phyloP scores from a whole-genome alignment of 306 rosid genomes.

The Castanospermum australe region DNA sequence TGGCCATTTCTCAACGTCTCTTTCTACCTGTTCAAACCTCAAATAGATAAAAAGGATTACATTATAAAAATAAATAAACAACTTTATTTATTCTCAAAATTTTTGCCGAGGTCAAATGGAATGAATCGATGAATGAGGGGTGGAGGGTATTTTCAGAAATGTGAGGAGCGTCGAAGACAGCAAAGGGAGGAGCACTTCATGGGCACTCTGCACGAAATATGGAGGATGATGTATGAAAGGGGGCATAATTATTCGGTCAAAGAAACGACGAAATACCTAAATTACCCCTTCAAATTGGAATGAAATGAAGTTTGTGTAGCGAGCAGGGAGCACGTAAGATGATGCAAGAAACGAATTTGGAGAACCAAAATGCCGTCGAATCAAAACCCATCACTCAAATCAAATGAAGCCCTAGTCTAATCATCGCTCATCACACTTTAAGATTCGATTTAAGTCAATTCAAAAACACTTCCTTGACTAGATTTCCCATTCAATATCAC shows the following conservation, averaged over 20 bases:
- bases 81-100: no score
- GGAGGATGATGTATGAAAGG: conserved; percentile 35
- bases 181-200: background rate
- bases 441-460: no score
- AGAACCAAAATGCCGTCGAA: background rate
- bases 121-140: no score
- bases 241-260: conserved; percentile 35
- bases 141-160: no score
- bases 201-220: conserved; percentile 41
- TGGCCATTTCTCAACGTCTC: conserved; percentile 39
- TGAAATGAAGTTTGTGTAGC: no score
- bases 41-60: no score
- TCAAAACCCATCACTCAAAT: conserved; percentile 25
- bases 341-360: conserved; percentile 19
- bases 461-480: no score
- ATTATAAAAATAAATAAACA: no score
- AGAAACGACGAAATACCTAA: conserved; percentile 7
- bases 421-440: conserved; percentile 39
- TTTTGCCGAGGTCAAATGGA: no score
- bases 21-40: background rate
- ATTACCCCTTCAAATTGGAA: conserved; percentile 8
- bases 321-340: conserved; percentile 5
- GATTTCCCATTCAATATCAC: no score
- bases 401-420: conserved; percentile 42
- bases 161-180: background rate